These are phyloP conservation scores for Pyrus hybrid DNA, from an alignment of 331 rosid species.

Conservation along the genomic window DNA sequence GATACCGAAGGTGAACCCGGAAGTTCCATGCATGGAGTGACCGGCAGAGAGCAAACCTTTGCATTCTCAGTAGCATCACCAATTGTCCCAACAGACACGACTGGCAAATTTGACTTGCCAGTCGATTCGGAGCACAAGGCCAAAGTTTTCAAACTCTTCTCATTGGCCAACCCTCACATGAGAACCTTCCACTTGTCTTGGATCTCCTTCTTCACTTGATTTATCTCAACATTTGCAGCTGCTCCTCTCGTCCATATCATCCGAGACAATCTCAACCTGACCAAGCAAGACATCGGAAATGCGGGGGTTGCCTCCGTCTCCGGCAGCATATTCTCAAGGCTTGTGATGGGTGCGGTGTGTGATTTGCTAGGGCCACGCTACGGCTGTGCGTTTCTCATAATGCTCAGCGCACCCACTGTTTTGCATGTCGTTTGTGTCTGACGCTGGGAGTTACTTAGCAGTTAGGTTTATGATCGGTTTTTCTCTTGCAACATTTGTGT, in stretches of 20 bases:
- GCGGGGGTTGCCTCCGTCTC: slow-evolving; percentile 90
- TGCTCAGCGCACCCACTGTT: slow-evolving; percentile 75
- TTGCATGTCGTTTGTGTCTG: slow-evolving; percentile 57
- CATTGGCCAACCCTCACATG: slow-evolving; percentile 84
- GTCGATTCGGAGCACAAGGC: slow-evolving; percentile 80
- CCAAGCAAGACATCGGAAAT: slow-evolving; percentile 67
- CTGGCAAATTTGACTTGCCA: slow-evolving; percentile 54
- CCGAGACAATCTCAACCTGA: slow-evolving; percentile 79
- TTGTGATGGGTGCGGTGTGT: slow-evolving; percentile 68
- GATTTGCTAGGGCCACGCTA: slow-evolving; percentile 72
- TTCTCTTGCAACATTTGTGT: slow-evolving; percentile 77
- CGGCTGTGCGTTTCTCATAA: slow-evolving; percentile 69
- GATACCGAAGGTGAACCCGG: slow-evolving; percentile 58
- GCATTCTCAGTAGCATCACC: slow-evolving; percentile 65
- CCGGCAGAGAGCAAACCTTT: slow-evolving; percentile 65
- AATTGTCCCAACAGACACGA: slow-evolving; percentile 50
- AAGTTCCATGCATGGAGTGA: slow-evolving; percentile 94
- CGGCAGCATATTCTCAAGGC: slow-evolving; percentile 77
- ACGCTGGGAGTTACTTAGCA: slow-evolving; percentile 49
- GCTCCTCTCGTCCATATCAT: slow-evolving; percentile 77
- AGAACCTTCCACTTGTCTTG: slow-evolving; percentile 91
- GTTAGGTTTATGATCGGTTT: slow-evolving; percentile 83
- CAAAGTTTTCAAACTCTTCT: slow-evolving; percentile 60
- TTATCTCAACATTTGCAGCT: slow-evolving; percentile 41
- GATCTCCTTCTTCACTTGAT: slow-evolving; percentile 83